phyloP scores from a whole-genome alignment of 768 basidiomycete genomes.

The Galerina sulciceps region DNA sequence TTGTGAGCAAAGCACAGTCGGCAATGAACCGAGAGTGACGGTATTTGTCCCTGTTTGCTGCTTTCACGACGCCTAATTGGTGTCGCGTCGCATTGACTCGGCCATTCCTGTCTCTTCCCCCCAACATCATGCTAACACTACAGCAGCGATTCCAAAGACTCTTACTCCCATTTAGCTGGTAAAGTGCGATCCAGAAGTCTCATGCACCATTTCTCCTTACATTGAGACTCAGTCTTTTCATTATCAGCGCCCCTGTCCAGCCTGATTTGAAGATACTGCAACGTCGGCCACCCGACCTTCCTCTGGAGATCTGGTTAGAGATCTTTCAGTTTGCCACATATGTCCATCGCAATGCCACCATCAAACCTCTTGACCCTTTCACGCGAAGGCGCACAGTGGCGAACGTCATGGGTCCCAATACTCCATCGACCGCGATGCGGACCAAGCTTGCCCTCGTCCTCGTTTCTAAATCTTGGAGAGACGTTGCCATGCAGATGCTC shows the following conservation, averaged over 20 bases:
- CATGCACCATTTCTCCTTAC: slow-evolving; percentile 17
- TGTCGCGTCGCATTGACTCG: slow-evolving; percentile 13
- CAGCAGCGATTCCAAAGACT: slow-evolving; percentile 22
- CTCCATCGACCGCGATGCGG: slow-evolving; percentile 45
- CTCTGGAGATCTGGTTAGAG: slow-evolving; percentile 56
- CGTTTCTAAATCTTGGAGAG: slow-evolving; percentile 52
- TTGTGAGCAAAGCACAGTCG: neutral
- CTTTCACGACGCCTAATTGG: slow-evolving; percentile 5
- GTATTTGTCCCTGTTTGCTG: slow-evolving; percentile 35
- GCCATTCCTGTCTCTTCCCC: slow-evolving; percentile 15
- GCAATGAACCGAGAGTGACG: neutral
- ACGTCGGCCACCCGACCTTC: slow-evolving; percentile 35
- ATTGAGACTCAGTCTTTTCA: slow-evolving; percentile 27
- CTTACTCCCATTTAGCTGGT: slow-evolving; percentile 36
- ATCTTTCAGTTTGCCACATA: slow-evolving; percentile 62
- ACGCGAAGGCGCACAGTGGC: slow-evolving; percentile 39
- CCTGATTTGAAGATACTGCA: neutral
- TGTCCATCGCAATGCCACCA: slow-evolving; percentile 44
- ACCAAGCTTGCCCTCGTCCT: slow-evolving; percentile 55
- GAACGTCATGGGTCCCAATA: slow-evolving; percentile 51
- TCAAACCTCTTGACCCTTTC: slow-evolving; percentile 54
- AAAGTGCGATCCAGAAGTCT: slow-evolving; percentile 12
- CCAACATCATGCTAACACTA: slow-evolving; percentile 33
- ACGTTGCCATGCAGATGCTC: slow-evolving; percentile 43
- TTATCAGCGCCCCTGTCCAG: slow-evolving; percentile 15